Conservation (phyloP, 2,329 filamentous ascomycete species). For the Cytospora schulzeri region DNA sequence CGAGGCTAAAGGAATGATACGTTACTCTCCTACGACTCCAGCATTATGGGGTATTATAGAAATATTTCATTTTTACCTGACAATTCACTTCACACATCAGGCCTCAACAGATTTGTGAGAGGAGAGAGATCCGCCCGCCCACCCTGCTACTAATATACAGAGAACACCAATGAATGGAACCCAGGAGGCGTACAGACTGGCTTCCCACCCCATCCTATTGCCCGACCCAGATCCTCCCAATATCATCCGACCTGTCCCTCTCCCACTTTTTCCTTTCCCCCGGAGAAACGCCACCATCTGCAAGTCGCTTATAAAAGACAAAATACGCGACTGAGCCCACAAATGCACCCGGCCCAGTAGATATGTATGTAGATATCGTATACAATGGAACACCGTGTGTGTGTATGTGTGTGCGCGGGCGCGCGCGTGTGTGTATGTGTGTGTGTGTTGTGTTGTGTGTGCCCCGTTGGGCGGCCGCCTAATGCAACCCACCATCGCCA, state of each 20-base stretch:
- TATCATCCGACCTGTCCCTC: background rate
- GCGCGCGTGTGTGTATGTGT: too few relatives aligned
- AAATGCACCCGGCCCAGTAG: background rate
- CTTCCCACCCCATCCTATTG: background rate
- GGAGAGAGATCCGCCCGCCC: slow-evolving; percentile 17
- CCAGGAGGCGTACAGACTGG: background rate
- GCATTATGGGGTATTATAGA: background rate
- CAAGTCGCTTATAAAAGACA: slow-evolving; percentile 3
- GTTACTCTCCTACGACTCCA: background rate
- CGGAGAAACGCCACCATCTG: slow-evolving; percentile 12
- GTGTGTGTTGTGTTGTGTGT: background rate
- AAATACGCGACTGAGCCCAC: slow-evolving; percentile 2
- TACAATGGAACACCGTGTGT: background rate
- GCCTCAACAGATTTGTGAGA: slow-evolving; percentile 9
- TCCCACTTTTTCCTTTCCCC: slow-evolving; percentile 15
- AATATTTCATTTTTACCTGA: background rate
- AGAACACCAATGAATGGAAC: background rate
- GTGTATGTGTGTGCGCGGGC: too few relatives aligned
- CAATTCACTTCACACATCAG: slow-evolving; percentile 17
- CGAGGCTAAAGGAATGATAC: background rate
- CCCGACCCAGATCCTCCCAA: background rate
- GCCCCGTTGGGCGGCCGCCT: background rate
- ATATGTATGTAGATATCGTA: background rate
- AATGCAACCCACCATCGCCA: background rate
- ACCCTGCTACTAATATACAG: slow-evolving; percentile 23